Evolutionary conservation across 805 yeast species (phyloP), one percentile per base, ranked within the genome.

Genomic region (Lipomyces chichibuensis): DNA sequence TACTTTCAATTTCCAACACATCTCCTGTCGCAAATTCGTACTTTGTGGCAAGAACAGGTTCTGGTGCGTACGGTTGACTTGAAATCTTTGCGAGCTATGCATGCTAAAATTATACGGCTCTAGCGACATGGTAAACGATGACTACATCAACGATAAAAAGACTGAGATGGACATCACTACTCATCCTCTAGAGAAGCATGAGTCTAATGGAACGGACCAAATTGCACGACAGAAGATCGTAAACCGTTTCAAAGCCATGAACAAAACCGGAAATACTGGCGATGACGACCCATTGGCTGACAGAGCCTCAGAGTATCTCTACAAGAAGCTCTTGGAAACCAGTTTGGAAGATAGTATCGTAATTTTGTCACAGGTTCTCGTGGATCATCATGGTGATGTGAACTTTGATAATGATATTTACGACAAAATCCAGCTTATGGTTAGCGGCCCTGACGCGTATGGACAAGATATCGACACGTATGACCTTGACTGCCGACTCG

Each of bases 321-420:
- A 57, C 43, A 66, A 65, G 25, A 43, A 49, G 20, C 20, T 65
- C 14, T 25, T 65, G 32, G 60, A 58, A 32, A 64, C 62, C 39
- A 43, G 65, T 14, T 9, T 73, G 27, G 80, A 77, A 1, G 84
- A 83, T 43, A 80, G 85, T 0, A 46, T 79, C 0, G 76, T 76
- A 6, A 79, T 83, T 49, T 72, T 86, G 58, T 70, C 75, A 35
- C 75, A 78, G 23, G 80, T 83, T 5, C 65, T 81, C 2, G 78
- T 70, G 0, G 79, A 80, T n/a, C 86, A 84, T 68, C 71, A 71
- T 4, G 82, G 78, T 60, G 89, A 86, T 72, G 81, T 82, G 49
- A 84, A 84, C 72, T 79, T 85, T 67, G 81, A 83, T 11, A 69
- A 64, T 2, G 75, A 46, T 2, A 25, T 57, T 2, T 54, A 35